Percentiles rank a stretch among this genome's conserved stretches.
Evolutionary conservation across 2,329 filamentous ascomycete genomes (phyloP).

Genomic region (Fusarium miscanthi): DNA sequence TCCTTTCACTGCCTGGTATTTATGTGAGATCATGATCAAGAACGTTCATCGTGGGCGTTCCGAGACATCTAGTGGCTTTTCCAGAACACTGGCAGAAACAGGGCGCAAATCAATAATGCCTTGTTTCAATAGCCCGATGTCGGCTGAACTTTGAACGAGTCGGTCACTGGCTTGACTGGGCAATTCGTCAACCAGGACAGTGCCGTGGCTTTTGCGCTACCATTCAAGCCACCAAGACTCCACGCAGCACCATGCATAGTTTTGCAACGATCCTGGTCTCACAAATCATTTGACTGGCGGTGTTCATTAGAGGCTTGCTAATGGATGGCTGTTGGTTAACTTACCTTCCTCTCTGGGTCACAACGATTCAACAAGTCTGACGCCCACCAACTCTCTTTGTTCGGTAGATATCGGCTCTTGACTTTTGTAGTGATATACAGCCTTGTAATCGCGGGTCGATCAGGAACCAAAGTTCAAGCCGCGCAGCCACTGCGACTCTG

Average conservation of each 20-base stretch:
- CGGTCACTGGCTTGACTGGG: not conserved
- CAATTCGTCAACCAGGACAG: not conserved
- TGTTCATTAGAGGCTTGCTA: not conserved
- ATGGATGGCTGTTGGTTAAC: conserved; percentile 1
- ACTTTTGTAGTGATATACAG: not conserved
- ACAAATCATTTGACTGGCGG: conserved; percentile 1
- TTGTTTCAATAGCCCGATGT: not conserved
- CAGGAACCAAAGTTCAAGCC: conserved; percentile 34
- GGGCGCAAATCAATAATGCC: conserved; percentile 9
- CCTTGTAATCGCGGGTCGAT: conserved; percentile 28
- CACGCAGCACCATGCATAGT: conserved; percentile 1
- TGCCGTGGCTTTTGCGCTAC: conserved; percentile 15
- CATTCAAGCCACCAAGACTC: conserved; percentile 10
- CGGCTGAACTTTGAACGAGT: conserved; percentile 5
- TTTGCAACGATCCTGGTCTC: conserved; percentile 8
- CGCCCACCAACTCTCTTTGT: conserved; percentile 10
- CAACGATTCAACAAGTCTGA: conserved; percentile 3
- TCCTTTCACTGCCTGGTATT: not conserved
- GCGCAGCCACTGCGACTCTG: conserved; percentile 14
- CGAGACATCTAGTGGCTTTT: conserved; percentile 5
- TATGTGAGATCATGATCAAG: not conserved
- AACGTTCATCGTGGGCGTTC: not conserved
- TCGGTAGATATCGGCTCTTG: conserved; percentile 16
- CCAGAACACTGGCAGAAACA: conserved; percentile 33
- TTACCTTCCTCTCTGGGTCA: conserved; percentile 36